A percentile compares a stretch with the other conserved stretches of the same genome.
Evolutionary conservation across 257 asterid genomes (phyloP).

Genomic region (Solanum virginianum): DNA sequence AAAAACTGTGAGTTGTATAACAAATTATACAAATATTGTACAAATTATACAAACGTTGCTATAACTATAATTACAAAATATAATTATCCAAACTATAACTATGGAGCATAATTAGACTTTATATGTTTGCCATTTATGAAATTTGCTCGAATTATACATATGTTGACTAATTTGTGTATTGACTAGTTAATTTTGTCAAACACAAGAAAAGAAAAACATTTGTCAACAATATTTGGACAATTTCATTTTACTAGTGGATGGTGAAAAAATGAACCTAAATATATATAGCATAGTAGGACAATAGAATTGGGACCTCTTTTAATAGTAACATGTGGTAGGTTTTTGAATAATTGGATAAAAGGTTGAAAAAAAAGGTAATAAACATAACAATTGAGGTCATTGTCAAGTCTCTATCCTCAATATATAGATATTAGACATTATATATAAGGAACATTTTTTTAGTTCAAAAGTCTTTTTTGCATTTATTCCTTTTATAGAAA

Average conservation of each 20-base stretch:
- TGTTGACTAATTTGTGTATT: not conserved
- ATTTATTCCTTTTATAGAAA: not conserved
- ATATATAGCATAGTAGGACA: not conserved
- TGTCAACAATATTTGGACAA: not conserved
- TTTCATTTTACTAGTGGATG: not conserved
- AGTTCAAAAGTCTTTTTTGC: not conserved
- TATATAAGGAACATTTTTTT: not conserved
- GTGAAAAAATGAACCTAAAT: not conserved
- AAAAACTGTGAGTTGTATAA: too few species aligned
- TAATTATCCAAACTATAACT: too few species aligned
- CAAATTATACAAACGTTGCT: too few species aligned
- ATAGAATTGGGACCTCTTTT: not conserved
- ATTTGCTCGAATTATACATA: too few species aligned
- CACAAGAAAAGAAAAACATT: not conserved
- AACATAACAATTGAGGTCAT: conserved; percentile 4
- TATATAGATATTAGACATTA: not conserved
- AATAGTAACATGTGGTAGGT: not conserved
- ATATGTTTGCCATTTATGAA: too few species aligned
- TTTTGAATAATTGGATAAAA: not conserved
- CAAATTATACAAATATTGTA: too few species aligned
- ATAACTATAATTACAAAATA: too few species aligned
- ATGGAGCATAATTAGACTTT: too few species aligned
- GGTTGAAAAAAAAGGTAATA: not conserved
- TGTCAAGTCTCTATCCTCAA: conserved; percentile 17
- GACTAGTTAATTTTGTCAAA: not conserved